phyloP scores from a whole-genome alignment of 352 stramenopile genomes.

The Phytophthora citricola region DNA sequence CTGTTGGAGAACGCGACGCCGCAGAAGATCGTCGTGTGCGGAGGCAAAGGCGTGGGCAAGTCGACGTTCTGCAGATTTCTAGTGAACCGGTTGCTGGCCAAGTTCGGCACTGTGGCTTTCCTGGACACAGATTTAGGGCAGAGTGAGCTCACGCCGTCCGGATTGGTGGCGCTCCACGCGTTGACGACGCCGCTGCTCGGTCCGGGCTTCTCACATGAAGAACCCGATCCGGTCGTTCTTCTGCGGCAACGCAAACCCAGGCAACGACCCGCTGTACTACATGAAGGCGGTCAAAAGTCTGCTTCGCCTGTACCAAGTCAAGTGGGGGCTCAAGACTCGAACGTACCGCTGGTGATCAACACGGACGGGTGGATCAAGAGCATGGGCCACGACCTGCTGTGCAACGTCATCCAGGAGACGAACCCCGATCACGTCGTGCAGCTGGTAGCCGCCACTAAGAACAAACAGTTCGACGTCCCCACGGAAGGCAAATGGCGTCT shows the following conservation, averaged over 20 bases:
- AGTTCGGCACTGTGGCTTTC: conserved; percentile 86
- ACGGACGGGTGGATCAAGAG: conserved; percentile 98
- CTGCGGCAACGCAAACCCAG: conserved; percentile 76
- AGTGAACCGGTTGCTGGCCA: conserved; percentile 91
- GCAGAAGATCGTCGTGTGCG: conserved; percentile 91
- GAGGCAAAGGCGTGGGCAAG: conserved; percentile 96
- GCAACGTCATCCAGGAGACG: conserved; percentile 86
- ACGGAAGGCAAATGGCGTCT: conserved; percentile 56
- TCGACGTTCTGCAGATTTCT: conserved; percentile 95
- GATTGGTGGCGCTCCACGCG: conserved; percentile 92
- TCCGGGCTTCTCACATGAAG: conserved; percentile 91
- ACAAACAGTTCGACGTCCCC: conserved; percentile 86
- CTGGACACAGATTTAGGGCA: conserved; percentile 96
- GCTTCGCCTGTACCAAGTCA: conserved; percentile 65
- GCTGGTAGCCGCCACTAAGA: conserved; percentile 90
- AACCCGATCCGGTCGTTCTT: conserved; percentile 76
- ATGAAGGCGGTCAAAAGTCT: conserved; percentile 76
- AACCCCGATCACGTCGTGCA: conserved; percentile 94
- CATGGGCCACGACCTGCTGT: conserved; percentile 95
- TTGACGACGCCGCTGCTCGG: conserved; percentile 90
- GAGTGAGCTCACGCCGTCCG: conserved; percentile 94
- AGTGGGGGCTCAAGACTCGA: conserved; percentile 41
- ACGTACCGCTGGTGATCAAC: conserved; percentile 95
- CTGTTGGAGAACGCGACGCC: conserved; percentile 23
- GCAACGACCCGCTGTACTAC: conserved; percentile 80